phyloP scores from a whole-genome alignment of 768 basidiomycete genomes.

The Xerocomellus chrysenteron region DNA sequence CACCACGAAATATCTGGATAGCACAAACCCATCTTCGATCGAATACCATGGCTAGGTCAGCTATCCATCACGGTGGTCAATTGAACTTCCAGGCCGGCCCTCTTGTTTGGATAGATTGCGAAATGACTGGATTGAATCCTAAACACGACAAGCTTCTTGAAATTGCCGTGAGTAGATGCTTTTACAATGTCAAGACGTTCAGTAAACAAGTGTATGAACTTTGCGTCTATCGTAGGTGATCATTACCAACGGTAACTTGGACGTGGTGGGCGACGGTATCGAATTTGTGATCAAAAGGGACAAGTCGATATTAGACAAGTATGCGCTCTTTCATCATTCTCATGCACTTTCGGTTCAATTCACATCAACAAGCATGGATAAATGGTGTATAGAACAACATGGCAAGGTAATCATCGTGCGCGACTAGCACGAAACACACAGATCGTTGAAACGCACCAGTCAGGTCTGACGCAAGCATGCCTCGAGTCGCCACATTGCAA shows the following conservation, averaged over 20 bases:
- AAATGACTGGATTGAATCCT: conserved; percentile 81
- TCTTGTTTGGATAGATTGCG: conserved; percentile 74
- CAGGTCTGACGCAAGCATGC: conserved; percentile 81
- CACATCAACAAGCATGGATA: conserved; percentile 61
- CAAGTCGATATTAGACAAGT: conserved; percentile 70
- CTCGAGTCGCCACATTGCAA: conserved; percentile 64
- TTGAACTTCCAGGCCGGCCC: conserved; percentile 14
- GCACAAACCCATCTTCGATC: not conserved
- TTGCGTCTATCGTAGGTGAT: conserved; percentile 57
- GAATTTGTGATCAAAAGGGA: conserved; percentile 73
- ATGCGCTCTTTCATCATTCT: conserved; percentile 19
- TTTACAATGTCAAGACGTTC: no score
- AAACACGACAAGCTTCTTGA: conserved; percentile 73
- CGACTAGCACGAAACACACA: not conserved
- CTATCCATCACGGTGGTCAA: not conserved
- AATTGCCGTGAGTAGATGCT: conserved; percentile 52
- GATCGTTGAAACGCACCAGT: conserved; percentile 40
- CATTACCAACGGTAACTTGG: conserved; percentile 83
- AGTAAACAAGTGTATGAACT: not conserved
- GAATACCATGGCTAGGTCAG: conserved; percentile 2
- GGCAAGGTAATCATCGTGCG: conserved; percentile 48
- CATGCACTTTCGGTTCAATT: not conserved
- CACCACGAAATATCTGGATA: not conserved
- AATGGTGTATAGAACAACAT: conserved; percentile 87
- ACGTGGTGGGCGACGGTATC: conserved; percentile 78